These are phyloP conservation scores for Monilinia aucupariae DNA, from an alignment of 2,329 filamentous ascomycete genomes.

Conservation along the genomic window DNA sequence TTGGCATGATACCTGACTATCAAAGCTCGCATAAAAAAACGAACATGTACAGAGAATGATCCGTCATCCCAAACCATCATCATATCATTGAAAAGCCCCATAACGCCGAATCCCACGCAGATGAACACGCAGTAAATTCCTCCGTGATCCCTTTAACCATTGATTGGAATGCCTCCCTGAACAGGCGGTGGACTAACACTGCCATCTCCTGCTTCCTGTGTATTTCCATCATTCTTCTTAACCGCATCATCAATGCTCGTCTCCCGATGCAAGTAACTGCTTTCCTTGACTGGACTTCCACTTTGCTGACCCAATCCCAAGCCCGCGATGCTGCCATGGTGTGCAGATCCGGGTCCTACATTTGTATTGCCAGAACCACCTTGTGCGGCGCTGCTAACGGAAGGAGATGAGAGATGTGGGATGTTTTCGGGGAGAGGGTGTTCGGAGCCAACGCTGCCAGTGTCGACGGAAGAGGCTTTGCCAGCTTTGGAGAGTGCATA, in stretches of 20 bases:
- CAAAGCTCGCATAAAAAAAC: constrained; percentile 14
- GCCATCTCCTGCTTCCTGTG: constrained; percentile 24
- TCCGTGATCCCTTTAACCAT: constrained; percentile 43
- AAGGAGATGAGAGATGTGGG: constrained; percentile 73
- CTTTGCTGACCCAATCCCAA: constrained; percentile 46
- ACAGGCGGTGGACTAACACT: constrained; percentile 42
- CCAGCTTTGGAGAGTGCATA: constrained; percentile 96
- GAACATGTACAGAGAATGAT: constrained; percentile 18
- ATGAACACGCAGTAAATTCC: constrained; percentile 13
- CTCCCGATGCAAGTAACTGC: constrained; percentile 77
- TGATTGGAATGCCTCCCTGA: constrained; percentile 57
- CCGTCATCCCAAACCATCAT: constrained; percentile 14
- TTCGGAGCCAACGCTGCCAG: constrained; percentile 88
- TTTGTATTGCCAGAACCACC: constrained; percentile 41
- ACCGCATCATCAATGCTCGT: constrained; percentile 61
- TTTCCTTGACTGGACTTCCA: constrained; percentile 85
- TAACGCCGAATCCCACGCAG: constrained; percentile 15
- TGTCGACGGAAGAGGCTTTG: constrained; percentile 89
- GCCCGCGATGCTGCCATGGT: constrained; percentile 37
- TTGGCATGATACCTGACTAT: constrained; percentile 12
- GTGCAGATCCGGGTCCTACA: constrained; percentile 27
- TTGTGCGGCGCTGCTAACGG: constrained; percentile 37
- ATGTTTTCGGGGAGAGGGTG: constrained; percentile 95
- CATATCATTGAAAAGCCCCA: constrained; percentile 14
- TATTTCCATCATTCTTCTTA: constrained; percentile 37